phyloP scores from a whole-genome alignment of 2,329 filamentous ascomycete genomes.

The Talaromyces funiculosus region DNA sequence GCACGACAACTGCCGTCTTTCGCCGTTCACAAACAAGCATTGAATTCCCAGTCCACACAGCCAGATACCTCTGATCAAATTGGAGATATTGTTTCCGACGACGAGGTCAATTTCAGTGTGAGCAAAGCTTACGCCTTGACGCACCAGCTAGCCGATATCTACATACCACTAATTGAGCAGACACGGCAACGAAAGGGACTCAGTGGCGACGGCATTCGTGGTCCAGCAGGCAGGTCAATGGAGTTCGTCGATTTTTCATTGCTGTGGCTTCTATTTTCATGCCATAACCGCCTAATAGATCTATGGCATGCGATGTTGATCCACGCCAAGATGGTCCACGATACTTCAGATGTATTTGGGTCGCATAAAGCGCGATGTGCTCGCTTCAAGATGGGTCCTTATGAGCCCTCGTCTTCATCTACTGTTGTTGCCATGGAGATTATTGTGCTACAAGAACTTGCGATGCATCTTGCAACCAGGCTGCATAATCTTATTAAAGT shows the following conservation, averaged over 20 bases:
- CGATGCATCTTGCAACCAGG: conserved; percentile 1
- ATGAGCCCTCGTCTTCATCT: conserved; percentile 9
- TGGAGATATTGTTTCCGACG: background rate
- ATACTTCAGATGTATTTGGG: background rate
- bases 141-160: conserved; percentile 6
- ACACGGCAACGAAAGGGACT: background rate
- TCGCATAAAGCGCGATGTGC: conserved; percentile 6
- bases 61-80: background rate
- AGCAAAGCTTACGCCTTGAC: conserved; percentile 8
- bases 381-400: conserved; percentile 8
- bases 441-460: conserved; percentile 9
- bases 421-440: conserved; percentile 11
- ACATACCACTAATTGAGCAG: conserved; percentile 1
- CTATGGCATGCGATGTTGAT: conserved; percentile 8
- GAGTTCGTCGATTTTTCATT: background rate
- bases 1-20: conserved; percentile 1
- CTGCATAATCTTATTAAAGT: background rate
- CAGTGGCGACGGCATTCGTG: background rate
- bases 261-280: conserved; percentile 8
- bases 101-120: background rate
- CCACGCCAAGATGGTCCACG: conserved; percentile 1
- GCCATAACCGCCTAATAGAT: conserved; percentile 10
- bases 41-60: background rate
- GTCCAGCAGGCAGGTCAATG: background rate
- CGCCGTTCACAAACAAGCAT: background rate